Conservation (phyloP, 2,329 filamentous ascomycete species). For the Paraphoma chrysanthemicola region DNA sequence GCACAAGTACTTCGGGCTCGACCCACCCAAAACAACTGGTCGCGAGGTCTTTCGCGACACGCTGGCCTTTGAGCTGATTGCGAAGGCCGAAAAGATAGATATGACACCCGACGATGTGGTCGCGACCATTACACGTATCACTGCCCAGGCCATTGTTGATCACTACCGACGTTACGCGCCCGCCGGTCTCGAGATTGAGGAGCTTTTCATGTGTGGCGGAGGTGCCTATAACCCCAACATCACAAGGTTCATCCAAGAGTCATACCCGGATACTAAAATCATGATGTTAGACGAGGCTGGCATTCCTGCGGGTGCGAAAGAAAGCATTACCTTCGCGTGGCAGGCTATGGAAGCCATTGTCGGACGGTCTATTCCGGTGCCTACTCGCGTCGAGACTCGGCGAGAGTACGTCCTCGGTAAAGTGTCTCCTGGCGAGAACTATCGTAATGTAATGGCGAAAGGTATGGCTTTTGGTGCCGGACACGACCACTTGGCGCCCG, state of each 20-base stretch:
- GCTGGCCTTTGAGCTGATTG: conserved; percentile 58
- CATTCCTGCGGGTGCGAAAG: conserved; percentile 63
- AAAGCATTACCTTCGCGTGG: conserved; percentile 66
- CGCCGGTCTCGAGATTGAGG: conserved; percentile 52
- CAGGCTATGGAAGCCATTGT: conserved; percentile 63
- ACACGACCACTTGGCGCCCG: conserved; percentile 53
- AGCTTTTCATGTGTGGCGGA: conserved; percentile 67
- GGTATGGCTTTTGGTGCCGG: conserved; percentile 58
- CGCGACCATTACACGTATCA: conserved; percentile 65
- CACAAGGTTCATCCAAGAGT: conserved; percentile 55
- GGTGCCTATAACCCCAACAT: conserved; percentile 67
- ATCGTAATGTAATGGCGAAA: conserved; percentile 60
- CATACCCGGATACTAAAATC: conserved; percentile 58
- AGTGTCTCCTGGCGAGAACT: conserved; percentile 62
- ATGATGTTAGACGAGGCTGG: conserved; percentile 64
- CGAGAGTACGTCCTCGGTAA: conserved; percentile 62
- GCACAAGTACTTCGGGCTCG: conserved; percentile 56
- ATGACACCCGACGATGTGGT: conserved; percentile 61
- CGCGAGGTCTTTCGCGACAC: conserved; percentile 66
- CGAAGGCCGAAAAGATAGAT: conserved; percentile 50
- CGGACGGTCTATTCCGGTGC: conserved; percentile 60
- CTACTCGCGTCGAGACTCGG: conserved; percentile 61
- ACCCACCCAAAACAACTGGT: conserved; percentile 65
- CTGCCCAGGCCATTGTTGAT: conserved; percentile 62
- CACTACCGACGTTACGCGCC: conserved; percentile 42